These are phyloP conservation scores for Penstemon barbatus DNA, from an alignment of 257 asterid species.

Conservation along the genomic window DNA sequence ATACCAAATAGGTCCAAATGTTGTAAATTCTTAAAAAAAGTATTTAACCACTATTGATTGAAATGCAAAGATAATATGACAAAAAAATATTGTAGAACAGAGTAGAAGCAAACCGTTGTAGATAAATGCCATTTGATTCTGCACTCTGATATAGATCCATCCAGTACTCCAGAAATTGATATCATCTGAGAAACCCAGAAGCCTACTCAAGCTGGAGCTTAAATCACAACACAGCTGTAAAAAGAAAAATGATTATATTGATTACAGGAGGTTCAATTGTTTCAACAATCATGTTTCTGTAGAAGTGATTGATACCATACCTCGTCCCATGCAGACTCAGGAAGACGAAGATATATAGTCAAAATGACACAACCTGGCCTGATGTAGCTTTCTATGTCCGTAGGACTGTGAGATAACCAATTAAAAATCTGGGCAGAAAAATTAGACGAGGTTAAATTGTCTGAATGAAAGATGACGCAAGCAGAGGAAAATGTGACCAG, in stretches of 20 bases:
- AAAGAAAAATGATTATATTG: conserved; percentile 21
- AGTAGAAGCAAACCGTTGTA: conserved; percentile 46
- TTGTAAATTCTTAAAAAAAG: conserved; percentile 20
- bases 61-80: conserved; percentile 5
- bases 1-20: conserved; percentile 23
- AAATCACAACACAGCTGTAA: conserved; percentile 65
- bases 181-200: conserved; percentile 53
- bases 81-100: conserved; percentile 6
- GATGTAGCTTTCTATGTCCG: conserved; percentile 90
- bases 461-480: conserved; percentile 15
- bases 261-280: conserved; percentile 19
- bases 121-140: conserved; percentile 62
- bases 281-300: conserved; percentile 12
- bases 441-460: conserved; percentile 25
- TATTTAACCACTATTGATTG: not conserved
- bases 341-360: conserved; percentile 64
- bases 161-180: conserved; percentile 72
- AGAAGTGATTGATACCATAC: conserved; percentile 37
- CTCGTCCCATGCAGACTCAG: conserved; percentile 81
- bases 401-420: conserved; percentile 86
- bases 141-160: conserved; percentile 75
- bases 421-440: conserved; percentile 71
- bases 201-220: conserved; percentile 67
- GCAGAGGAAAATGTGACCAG: not conserved
- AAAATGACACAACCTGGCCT: conserved; percentile 85